These are phyloP conservation scores for Curvularia hawaiiensis DNA, from an alignment of 2,329 filamentous ascomycete genomes.

Conservation along the genomic window DNA sequence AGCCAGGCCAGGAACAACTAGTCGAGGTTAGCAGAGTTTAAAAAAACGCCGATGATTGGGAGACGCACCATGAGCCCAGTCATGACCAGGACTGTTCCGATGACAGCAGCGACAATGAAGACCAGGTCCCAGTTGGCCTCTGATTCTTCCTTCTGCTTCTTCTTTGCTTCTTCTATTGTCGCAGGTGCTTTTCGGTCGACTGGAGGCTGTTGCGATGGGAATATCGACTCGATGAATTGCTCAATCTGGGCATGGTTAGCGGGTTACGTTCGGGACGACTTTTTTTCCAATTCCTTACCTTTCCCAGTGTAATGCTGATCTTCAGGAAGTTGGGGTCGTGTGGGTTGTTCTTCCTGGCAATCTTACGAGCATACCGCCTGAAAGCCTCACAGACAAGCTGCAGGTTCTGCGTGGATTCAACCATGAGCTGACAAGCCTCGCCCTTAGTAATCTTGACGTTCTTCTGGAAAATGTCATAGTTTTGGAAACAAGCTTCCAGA, in stretches of 20 bases:
- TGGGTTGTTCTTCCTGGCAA: conserved; percentile 93
- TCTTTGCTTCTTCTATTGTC: conserved; percentile 62
- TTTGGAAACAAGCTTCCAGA: conserved; percentile 88
- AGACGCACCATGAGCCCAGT: conserved; percentile 77
- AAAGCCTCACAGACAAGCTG: conserved; percentile 81
- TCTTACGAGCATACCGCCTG: conserved; percentile 75
- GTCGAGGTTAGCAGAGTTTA: conserved; percentile 22
- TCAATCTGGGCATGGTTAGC: conserved; percentile 68
- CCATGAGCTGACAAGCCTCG: conserved; percentile 89
- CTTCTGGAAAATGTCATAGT: conserved; percentile 80
- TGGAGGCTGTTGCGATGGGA: conserved; percentile 80
- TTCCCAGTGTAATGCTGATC: conserved; percentile 88
- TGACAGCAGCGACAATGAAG: conserved; percentile 69
- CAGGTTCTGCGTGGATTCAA: conserved; percentile 89
- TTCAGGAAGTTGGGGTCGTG: conserved; percentile 89
- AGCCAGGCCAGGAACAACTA: conserved; percentile 80
- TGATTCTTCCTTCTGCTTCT: conserved; percentile 57
- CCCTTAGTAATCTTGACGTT: conserved; percentile 98
- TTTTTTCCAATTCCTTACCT: conserved; percentile 58
- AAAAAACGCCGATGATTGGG: conserved; percentile 17
- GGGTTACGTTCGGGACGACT: not conserved
- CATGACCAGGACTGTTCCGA: conserved; percentile 72
- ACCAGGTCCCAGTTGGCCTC: conserved; percentile 61
- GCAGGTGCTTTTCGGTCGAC: conserved; percentile 34
- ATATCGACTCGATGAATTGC: conserved; percentile 93